These are phyloP conservation scores for Penicillium bovifimosum DNA, from an alignment of 495 filamentous ascomycete species.

Conservation along the genomic window DNA sequence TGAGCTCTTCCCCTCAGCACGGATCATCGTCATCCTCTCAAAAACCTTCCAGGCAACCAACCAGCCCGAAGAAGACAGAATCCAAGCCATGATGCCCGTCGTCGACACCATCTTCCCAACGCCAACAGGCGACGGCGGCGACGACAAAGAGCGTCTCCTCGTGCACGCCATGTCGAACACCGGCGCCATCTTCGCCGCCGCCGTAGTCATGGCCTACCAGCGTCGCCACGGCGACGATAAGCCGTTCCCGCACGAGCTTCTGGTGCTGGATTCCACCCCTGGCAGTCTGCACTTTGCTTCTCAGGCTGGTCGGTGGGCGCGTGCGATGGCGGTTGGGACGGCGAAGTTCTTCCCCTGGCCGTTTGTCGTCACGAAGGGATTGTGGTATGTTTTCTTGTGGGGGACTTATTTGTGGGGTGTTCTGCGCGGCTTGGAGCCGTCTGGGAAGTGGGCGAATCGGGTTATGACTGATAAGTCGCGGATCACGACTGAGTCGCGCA, in stretches of 20 bases:
- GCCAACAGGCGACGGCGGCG: slow-evolving; percentile 13
- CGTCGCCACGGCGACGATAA: slow-evolving; percentile 28
- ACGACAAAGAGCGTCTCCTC: slow-evolving; percentile 31
- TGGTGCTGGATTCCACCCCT: slow-evolving; percentile 49
- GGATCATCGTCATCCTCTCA: slow-evolving; percentile 44
- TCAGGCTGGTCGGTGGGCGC: slow-evolving; percentile 46
- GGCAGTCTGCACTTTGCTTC: slow-evolving; percentile 42
- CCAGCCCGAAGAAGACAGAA: slow-evolving; percentile 35
- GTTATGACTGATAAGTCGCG: slow-evolving; percentile 22
- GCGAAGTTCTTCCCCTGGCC: slow-evolving; percentile 46
- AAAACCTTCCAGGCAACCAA: slow-evolving; percentile 42
- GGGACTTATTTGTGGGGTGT: slow-evolving; percentile 11
- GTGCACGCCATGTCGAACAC: slow-evolving; percentile 50
- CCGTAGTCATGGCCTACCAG: slow-evolving; percentile 43
- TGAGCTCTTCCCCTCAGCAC: slow-evolving; percentile 41
- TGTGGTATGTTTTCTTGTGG: slow-evolving; percentile 37
- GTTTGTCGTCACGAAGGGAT: slow-evolving; percentile 37
- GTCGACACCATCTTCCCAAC: slow-evolving; percentile 42
- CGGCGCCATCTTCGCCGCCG: slow-evolving; percentile 45
- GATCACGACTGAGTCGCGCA: slow-evolving; percentile 8
- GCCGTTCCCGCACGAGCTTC: slow-evolving; percentile 39
- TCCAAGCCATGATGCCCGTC: slow-evolving; percentile 44
- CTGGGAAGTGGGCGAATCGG: slow-evolving; percentile 19
- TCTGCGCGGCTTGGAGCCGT: slow-evolving; percentile 14
- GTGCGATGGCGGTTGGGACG: slow-evolving; percentile 47